A percentile compares a stretch with the other conserved stretches of the same genome.
These are phyloP conservation scores for Rhodamnia argentea DNA, from an alignment of 345 rosid species.

Conservation along the genomic window DNA sequence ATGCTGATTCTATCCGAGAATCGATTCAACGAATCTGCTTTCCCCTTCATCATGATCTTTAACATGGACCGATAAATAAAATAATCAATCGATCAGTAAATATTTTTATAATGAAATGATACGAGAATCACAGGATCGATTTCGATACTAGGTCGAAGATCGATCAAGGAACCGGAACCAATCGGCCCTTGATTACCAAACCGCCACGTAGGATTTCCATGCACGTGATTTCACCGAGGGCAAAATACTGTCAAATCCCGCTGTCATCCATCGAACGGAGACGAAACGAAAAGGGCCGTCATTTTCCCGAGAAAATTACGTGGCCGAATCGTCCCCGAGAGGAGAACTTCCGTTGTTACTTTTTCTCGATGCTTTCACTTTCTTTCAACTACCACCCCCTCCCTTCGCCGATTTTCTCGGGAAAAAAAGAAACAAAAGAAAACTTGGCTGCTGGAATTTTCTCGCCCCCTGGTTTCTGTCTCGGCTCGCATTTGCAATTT, in stretches of 20 bases:
- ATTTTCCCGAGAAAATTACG: background rate
- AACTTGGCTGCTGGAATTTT: background rate
- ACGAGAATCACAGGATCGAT: fast-evolving
- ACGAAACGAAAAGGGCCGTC: background rate
- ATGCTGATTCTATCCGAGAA: fast-evolving
- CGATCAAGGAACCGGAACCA: background rate
- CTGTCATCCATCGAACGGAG: background rate
- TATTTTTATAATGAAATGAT: background rate
- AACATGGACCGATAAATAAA: background rate
- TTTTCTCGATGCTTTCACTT: no score
- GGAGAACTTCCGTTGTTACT: background rate
- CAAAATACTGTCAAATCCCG: background rate
- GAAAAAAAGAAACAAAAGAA: background rate
- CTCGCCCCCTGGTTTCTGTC: background rate
- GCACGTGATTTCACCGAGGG: background rate
- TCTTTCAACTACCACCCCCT: background rate
- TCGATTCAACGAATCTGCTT: background rate
- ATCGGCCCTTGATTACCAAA: background rate
- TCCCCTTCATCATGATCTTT: fast-evolving
- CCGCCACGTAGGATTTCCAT: background rate
- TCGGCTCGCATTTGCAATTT: background rate
- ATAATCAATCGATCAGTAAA: background rate
- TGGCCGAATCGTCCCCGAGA: background rate
- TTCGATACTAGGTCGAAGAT: no score
- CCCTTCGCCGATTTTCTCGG: background rate